Conservation (phyloP, 495 filamentous ascomycete genomes). For the Pseudomonodictys pantanalensis region DNA sequence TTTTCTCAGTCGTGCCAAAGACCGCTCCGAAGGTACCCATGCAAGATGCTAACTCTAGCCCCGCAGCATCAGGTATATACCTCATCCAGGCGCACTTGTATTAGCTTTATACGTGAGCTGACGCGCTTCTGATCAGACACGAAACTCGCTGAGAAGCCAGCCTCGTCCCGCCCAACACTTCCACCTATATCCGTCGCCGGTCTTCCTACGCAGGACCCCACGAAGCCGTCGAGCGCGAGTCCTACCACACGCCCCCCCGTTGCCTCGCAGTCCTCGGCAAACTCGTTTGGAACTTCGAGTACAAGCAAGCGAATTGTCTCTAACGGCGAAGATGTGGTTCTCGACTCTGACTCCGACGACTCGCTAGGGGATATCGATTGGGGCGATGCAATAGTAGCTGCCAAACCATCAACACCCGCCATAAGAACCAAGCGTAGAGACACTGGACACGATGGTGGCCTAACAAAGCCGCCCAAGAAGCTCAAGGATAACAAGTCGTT, state of each 20-base stretch:
- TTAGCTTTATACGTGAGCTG: too few species aligned
- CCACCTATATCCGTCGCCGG: too few species aligned
- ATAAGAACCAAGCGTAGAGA: background rate
- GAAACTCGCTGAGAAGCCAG: too few species aligned
- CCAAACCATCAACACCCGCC: background rate
- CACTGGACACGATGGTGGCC: background rate
- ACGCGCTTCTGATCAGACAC: too few species aligned
- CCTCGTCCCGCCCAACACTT: too few species aligned
- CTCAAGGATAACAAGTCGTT: slow-evolving; percentile 47
- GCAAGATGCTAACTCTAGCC: too few species aligned
- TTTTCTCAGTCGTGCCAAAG: too few species aligned
- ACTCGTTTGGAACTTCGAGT: slow-evolving; percentile 13
- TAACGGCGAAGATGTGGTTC: slow-evolving; percentile 22
- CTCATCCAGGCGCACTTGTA: too few species aligned
- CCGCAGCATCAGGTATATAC: too few species aligned
- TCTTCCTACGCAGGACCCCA: too few species aligned
- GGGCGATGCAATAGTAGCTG: background rate
- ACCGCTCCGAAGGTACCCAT: too few species aligned
- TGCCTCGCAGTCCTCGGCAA: slow-evolving; percentile 20
- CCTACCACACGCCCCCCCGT: background rate
- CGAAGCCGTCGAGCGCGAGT: background rate
- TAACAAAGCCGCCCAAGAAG: background rate
- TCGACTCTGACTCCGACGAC: slow-evolving; percentile 22
- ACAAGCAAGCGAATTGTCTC: slow-evolving; percentile 16
- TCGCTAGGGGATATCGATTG: slow-evolving; percentile 4